Base-by-base conservation (phyloP, 2,329 filamentous ascomycete species). In the Sporothrix pallida region DNA sequence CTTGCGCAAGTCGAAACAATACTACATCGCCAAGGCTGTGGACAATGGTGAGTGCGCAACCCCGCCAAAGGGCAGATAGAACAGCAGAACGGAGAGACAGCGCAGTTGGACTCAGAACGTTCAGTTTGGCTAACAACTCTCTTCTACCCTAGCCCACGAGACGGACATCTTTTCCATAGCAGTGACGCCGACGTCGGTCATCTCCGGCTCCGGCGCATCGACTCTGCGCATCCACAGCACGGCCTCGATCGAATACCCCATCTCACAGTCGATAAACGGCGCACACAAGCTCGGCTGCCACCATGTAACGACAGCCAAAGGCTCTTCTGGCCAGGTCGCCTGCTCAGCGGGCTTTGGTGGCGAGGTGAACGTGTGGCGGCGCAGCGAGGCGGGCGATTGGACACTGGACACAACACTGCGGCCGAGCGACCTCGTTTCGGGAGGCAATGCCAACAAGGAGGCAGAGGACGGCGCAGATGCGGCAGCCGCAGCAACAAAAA, bases 261-360 rank as follows among this genome's bases (percentile, higher is more conserved):
- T 97, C 76, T 86, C 88, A 13, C 96, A 99, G 81, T 93, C 91
- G 26, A 88, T 99, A 75, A 85, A 90, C 71, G 88, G 89, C 77
- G 95, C 92, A 44, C 96, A 99, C 84, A 91, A 91, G 77, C 88
- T 97, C 48, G 96, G 96, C 77, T 96, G 94, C 80, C 96, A 99
- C 83, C 96, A 99, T 83, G 85, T 98, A 69, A 91, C 90, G 75
- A 91, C 92, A 15, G 87, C 80, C 84, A 90, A 82, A 62, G 80
- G 78, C 50, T 85, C 83, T 56, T 87, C 92, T 77, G 94, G 94
- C 60, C 89, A 86, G 71, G 86, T 90, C 72, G 93, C 93, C 17
- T 94, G 93, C 3, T 97, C 91, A 74, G 93, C 91, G 15, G 97
- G 96, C 0, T 99, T 99, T 79, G 93, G 90, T 20, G 95, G 97